These are phyloP conservation scores for Exophiala xenobiotica DNA, from an alignment of 2,329 filamentous ascomycete genomes.

Conservation along the genomic window DNA sequence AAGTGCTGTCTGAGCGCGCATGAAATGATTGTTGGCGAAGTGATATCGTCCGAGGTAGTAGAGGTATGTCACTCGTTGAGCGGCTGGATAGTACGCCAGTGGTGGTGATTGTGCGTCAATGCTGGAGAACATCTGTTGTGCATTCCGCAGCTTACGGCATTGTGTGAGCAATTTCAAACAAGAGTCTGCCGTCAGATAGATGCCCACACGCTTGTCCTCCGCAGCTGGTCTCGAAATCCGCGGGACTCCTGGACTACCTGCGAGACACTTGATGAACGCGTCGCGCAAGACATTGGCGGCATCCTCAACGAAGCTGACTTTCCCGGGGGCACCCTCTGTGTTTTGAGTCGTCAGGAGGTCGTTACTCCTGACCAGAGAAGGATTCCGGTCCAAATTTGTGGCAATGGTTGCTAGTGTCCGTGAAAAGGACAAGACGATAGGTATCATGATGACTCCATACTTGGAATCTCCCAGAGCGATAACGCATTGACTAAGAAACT, in stretches of 20 bases:
- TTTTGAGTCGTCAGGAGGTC: conserved; percentile 38
- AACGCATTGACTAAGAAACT: conserved; percentile 66
- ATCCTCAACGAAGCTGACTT: conserved; percentile 78
- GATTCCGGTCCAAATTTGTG: conserved; percentile 77
- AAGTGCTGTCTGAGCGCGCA: conserved; percentile 70
- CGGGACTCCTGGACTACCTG: conserved; percentile 53
- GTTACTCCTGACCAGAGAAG: conserved; percentile 64
- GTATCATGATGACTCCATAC: conserved; percentile 77
- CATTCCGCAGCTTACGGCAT: conserved; percentile 79
- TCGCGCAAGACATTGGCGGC: conserved; percentile 87
- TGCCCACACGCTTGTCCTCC: conserved; percentile 80
- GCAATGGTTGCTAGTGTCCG: conserved; percentile 78
- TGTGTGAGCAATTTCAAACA: conserved; percentile 86
- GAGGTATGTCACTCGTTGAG: conserved; percentile 86
- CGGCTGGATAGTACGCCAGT: conserved; percentile 75
- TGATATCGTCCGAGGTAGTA: conserved; percentile 93
- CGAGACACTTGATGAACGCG: conserved; percentile 84
- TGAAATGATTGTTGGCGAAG: conserved; percentile 80
- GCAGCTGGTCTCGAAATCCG: conserved; percentile 53
- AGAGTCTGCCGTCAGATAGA: conserved; percentile 89
- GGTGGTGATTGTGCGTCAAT: conserved; percentile 82
- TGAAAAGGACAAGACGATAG: conserved; percentile 79
- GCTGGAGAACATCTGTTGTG: conserved; percentile 85
- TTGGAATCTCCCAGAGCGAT: conserved; percentile 77
- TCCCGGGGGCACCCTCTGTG: conserved; percentile 61